Evolutionary conservation across 352 stramenopile species (phyloP).

Genomic region (Thraustotheca clavata): DNA sequence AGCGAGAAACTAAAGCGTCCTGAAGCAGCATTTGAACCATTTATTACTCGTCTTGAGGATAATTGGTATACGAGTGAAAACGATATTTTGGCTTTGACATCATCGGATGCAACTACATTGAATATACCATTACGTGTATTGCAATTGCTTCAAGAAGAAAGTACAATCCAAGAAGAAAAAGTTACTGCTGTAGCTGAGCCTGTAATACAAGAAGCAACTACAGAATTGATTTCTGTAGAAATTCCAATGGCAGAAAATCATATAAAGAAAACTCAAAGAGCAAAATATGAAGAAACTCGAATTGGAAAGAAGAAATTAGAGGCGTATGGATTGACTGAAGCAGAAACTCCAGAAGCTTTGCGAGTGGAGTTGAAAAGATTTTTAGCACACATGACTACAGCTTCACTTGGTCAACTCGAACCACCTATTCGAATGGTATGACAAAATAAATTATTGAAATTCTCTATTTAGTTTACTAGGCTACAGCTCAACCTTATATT

Average conservation of each 20-base stretch:
- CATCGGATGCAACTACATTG: slow-evolving; percentile 3
- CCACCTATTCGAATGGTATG: slow-evolving; percentile 20
- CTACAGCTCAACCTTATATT: slow-evolving; percentile 50
- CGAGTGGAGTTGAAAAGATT: slow-evolving; percentile 3
- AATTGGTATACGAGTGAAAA: slow-evolving; percentile 19
- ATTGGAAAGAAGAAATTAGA: slow-evolving; percentile 20
- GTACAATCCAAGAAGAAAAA: no score
- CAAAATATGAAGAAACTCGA: slow-evolving; percentile 9
- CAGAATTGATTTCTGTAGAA: no score
- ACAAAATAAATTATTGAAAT: not conserved
- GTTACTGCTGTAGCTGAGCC: no score
- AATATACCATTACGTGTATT: slow-evolving; percentile 17
- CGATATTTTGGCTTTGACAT: slow-evolving; percentile 18
- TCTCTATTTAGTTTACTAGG: slow-evolving; percentile 20
- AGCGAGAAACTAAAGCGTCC: slow-evolving; percentile 5
- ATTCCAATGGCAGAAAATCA: no score
- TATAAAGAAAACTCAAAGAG: not conserved
- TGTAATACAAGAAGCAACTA: no score
- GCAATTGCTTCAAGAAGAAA: slow-evolving; percentile 13
- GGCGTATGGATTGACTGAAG: slow-evolving; percentile 9
- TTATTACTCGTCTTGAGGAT: slow-evolving; percentile 11
- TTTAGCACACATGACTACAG: slow-evolving; percentile 17
- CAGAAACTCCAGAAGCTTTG: not conserved
- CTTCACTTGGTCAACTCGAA: slow-evolving; percentile 11
- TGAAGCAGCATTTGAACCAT: slow-evolving; percentile 7